A percentile compares a stretch with the other conserved stretches of the same genome.
phyloP scores from a whole-genome alignment of 2,329 filamentous ascomycete species.

The Leptographium lundbergii region DNA sequence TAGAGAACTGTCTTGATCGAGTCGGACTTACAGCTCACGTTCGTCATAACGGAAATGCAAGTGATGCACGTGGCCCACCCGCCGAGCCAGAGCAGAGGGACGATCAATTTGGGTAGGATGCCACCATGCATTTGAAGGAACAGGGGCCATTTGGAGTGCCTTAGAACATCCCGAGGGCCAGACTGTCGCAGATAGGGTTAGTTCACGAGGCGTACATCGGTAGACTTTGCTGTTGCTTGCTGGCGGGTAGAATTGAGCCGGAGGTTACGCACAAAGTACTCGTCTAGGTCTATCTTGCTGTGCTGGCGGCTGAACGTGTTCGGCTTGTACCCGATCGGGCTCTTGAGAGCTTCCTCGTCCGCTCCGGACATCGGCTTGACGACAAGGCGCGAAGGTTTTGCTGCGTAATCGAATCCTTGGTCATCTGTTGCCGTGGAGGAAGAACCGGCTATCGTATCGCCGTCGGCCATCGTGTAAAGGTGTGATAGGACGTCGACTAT shows the following conservation, averaged over 20 bases:
- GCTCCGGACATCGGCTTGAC: neutral
- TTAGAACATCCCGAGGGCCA: slow-evolving; percentile 55
- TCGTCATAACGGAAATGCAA: slow-evolving; percentile 6
- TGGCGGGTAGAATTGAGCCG: neutral
- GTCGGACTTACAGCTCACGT: slow-evolving; percentile 16
- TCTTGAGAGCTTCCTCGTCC: neutral
- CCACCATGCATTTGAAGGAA: slow-evolving; percentile 68
- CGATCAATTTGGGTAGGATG: slow-evolving; percentile 57
- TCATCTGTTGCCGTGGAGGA: neutral
- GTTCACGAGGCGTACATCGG: neutral
- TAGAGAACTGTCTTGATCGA: no score
- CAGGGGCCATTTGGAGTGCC: slow-evolving; percentile 67
- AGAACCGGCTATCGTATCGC: neutral
- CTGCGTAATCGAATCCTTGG: neutral
- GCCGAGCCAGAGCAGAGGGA: slow-evolving; percentile 52
- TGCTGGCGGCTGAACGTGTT: slow-evolving; percentile 22
- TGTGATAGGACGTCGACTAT: neutral
- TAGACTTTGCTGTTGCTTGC: neutral
- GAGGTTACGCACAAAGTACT: slow-evolving; percentile 28
- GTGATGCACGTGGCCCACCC: slow-evolving; percentile 57
- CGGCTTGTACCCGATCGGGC: slow-evolving; percentile 14
- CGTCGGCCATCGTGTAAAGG: neutral
- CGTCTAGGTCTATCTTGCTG: slow-evolving; percentile 26
- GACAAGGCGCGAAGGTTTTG: neutral
- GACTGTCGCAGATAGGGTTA: slow-evolving; percentile 1